phyloP scores from a whole-genome alignment of 2,329 filamentous ascomycete genomes.

The Hansfordia pulvinata region DNA sequence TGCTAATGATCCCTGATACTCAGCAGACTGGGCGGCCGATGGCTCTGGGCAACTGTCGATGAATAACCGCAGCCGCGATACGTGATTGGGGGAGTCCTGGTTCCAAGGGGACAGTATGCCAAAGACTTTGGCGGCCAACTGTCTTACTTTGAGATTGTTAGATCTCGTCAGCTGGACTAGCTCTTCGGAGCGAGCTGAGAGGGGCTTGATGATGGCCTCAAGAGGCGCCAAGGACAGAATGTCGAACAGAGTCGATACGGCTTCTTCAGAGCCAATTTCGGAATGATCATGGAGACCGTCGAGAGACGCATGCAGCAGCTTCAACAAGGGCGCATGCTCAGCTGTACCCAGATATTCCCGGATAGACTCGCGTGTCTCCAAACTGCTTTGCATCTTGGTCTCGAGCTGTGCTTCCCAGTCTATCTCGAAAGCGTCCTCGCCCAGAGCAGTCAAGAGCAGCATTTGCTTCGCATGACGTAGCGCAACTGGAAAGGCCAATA shows the following conservation, averaged over 20 bases:
- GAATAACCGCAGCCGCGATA: slow-evolving; percentile 20
- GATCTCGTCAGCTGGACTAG: slow-evolving; percentile 51
- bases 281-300: slow-evolving; percentile 36
- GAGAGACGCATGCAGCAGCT: slow-evolving; percentile 40
- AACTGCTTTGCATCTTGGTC: slow-evolving; percentile 56
- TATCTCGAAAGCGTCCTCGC: slow-evolving; percentile 47
- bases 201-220: slow-evolving; percentile 13
- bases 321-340: slow-evolving; percentile 22
- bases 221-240: slow-evolving; percentile 16
- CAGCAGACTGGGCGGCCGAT: slow-evolving; percentile 12
- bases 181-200: slow-evolving; percentile 32
- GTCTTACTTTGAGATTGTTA: slow-evolving; percentile 56
- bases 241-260: slow-evolving; percentile 12
- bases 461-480: slow-evolving; percentile 52
- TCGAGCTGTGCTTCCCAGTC: slow-evolving; percentile 80
- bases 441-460: slow-evolving; percentile 33
- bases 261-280: slow-evolving; percentile 19
- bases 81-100: slow-evolving; percentile 21
- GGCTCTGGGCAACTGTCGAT: slow-evolving; percentile 11
- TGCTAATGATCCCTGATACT: slow-evolving; percentile 16
- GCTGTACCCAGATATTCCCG: slow-evolving; percentile 33
- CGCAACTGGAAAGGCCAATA: slow-evolving; percentile 51
- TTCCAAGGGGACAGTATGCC: slow-evolving; percentile 66
- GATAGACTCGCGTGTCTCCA: slow-evolving; percentile 46
- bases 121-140: slow-evolving; percentile 53